Evolutionary conservation across 768 basidiomycete species (phyloP), one percentile per base, ranked within the genome.

Genomic region (Lactifluus pinguis): DNA sequence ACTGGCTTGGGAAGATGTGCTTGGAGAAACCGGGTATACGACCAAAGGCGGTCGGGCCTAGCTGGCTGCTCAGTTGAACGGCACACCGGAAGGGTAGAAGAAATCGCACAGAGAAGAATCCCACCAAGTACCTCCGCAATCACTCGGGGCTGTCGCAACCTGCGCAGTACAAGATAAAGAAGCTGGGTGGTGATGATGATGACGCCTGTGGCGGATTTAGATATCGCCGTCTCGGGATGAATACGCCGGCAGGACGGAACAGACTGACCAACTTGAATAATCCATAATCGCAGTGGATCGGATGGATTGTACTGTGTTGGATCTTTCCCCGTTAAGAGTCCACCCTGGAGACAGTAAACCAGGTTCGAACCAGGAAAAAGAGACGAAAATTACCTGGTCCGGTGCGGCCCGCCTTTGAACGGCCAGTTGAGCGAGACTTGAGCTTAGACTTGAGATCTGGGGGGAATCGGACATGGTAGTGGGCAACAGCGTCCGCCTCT

Each of bases 91-190:
- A 25, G 25, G 9, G 5, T 41, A 38, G 10, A 47, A 6, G 11
- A 49, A 11, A 19, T 66, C 67, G 69, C 73, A 77, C 89, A 89
- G 13, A 95, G 79, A n/a, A 98, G 67, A 64, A 98, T 93, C 8
- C 95, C 95, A 5, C 89, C 93, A 39, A 97, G 73, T 30, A 95
- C 83, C 62, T 91, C 89, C 6, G 88, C 85, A 30, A 90, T 90
- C 50, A 91, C 89, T 68, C 82, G 86, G 4, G 95, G 95, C 67
- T 98, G 95, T 25, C 81, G 80, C 38, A 95, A 73, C 71, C 80
- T 87, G n/a, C 81, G 76, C 41, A 98, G 77, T 3, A 71, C 76
- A 15, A 92, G 79, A 1, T 85, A 81, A n/a, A 94, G 80, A 21
- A 89, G 64, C 68, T 88, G 89, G 3, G 89, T 86, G 55, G 85